Evolutionary conservation across 805 yeast species (phyloP), one percentile per base, ranked within the genome.

Genomic region (Ogataea ramenticola): DNA sequence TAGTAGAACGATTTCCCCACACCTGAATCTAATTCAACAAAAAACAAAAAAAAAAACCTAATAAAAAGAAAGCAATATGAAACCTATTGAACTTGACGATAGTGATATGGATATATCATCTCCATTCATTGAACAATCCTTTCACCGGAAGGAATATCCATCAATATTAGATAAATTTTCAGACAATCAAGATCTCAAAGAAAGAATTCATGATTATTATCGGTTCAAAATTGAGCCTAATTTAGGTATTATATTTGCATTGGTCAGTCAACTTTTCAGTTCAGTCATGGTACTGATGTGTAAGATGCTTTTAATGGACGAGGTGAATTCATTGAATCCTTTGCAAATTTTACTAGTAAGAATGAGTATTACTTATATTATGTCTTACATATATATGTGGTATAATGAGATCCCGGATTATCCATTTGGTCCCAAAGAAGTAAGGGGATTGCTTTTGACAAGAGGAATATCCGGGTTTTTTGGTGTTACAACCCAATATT

Each of bases 401-500:
- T 43, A 50, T 21, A 44, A 49, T 15, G 67, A 68, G 46, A 77
- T 79, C 10, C 77, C 75, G 1, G 72, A 79, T 46, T 82, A 77
- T 12, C 83, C 91, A 2, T 73, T 79, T 49, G 96, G 96, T 0
- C 86, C 88, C 1, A 70, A 62, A 12, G 75, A 70, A 2, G 57
- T 78, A 33, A 66, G 96, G 14, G 54, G 60, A 41, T 68, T 76
- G 52, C 64, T 88, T 46, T 57, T 77, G 0, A 39, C 75, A 4
- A 68, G 96, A 47, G 96, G 96, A 0, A 40, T 72, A 1, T 70
- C 79, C 15, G 97, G 97, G 6, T 86, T 80, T 52, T 59, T 83
- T 45, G 95, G 96, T 3, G 95, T 88, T 6, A 82, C 82, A 55
- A 82, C 91, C 4, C 68, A 85, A 56, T 89, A 86, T 60, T 86